Conservation (phyloP, 176 grass and related monocot genomes). For the Avena eriantha region DNA sequence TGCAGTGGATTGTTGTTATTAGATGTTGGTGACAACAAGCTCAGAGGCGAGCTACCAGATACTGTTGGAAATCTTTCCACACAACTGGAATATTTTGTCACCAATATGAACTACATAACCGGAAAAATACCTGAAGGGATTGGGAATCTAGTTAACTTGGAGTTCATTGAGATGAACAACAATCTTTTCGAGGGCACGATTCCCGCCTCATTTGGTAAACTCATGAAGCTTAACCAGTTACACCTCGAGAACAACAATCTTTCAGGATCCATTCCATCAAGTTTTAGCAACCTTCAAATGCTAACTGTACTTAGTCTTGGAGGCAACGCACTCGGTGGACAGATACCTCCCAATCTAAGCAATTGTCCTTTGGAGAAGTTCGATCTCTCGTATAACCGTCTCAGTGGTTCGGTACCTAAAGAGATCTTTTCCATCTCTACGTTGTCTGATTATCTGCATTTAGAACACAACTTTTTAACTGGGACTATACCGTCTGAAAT, state of each 20-base stretch:
- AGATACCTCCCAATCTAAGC: slow-evolving; percentile 26
- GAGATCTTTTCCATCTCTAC: slow-evolving; percentile 46
- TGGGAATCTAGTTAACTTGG: too few species aligned
- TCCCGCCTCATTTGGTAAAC: slow-evolving; percentile 12
- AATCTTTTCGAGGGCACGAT: neutral
- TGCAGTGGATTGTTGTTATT: neutral
- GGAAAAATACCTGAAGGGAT: slow-evolving; percentile 32
- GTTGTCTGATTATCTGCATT: neutral
- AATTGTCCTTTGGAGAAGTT: slow-evolving; percentile 2
- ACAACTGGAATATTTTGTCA: neutral
- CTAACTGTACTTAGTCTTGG: neutral
- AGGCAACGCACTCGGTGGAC: neutral
- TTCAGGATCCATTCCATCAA: slow-evolving; percentile 16
- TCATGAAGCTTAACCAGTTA: neutral
- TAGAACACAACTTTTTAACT: slow-evolving; percentile 50
- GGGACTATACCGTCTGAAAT: slow-evolving; percentile 49
- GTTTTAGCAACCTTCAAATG: slow-evolving; percentile 11
- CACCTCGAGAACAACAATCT: neutral
- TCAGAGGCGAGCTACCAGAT: neutral
- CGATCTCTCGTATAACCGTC: slow-evolving; percentile 54
- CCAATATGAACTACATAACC: neutral
- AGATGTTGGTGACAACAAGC: neutral
- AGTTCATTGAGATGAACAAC: neutral
- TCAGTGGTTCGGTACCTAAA: slow-evolving; percentile 41
- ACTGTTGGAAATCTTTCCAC: slow-evolving; percentile 15